These are phyloP conservation scores for Prosopis cineraria DNA, from an alignment of 306 rosid genomes.

Conservation along the genomic window DNA sequence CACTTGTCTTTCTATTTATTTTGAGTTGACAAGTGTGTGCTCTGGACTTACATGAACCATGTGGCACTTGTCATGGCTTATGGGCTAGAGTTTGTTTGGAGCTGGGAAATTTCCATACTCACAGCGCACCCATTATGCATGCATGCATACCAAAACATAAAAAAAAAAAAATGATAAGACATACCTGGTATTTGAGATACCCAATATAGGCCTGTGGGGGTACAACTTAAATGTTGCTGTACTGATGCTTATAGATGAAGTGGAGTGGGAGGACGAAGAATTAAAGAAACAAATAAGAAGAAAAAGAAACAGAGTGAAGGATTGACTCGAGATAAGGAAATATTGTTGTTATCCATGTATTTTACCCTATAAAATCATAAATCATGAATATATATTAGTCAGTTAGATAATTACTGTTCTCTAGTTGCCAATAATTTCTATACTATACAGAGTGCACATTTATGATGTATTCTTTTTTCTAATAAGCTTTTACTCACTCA, in stretches of 20 bases:
- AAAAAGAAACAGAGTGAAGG: not conserved
- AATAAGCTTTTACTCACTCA: not conserved
- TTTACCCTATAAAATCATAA: not conserved
- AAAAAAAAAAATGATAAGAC: not conserved
- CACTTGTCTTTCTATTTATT: not conserved
- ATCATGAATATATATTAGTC: too few relatives aligned
- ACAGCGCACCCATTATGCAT: not conserved
- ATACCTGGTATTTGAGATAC: not conserved
- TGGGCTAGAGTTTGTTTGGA: too few relatives aligned
- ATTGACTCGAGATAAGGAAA: not conserved
- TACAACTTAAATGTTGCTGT: not conserved
- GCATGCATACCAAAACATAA: not conserved
- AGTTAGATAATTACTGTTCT: not conserved
- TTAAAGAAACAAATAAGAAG: not conserved
- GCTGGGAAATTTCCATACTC: not conserved
- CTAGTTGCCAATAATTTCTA: not conserved
- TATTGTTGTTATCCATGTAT: not conserved
- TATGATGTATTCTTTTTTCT: not conserved
- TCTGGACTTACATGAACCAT: too few relatives aligned
- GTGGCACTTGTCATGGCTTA: too few relatives aligned
- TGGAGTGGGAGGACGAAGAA: not conserved
- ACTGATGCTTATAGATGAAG: not conserved
- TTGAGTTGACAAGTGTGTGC: not conserved
- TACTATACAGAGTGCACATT: not conserved
- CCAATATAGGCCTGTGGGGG: not conserved